Evolutionary conservation across 495 filamentous ascomycete genomes (phyloP).

Genomic region (Pseudotulostoma volvatum): DNA sequence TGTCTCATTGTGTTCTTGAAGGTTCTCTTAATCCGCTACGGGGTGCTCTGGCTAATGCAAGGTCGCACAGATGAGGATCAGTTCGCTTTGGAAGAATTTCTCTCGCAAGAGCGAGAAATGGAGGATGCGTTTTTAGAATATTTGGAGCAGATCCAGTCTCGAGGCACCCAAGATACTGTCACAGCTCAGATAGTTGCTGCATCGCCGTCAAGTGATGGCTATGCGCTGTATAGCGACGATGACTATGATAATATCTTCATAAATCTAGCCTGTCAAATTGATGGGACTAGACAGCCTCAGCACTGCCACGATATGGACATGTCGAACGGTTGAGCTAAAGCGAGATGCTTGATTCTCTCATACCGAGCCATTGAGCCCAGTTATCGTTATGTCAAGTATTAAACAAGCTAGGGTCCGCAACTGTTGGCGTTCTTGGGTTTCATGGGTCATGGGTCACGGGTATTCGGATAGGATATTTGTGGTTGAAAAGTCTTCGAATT

Average conservation of each 20-base stretch:
- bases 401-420: no score
- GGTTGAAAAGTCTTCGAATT: no score
- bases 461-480: conserved; percentile 46
- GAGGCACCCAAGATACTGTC: not conserved
- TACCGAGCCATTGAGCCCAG: no score
- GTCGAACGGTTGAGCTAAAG: conserved; percentile 10
- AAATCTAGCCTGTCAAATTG: conserved; percentile 9
- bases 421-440: not conserved
- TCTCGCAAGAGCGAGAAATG: conserved; percentile 18
- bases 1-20: no score
- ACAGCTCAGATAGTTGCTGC: conserved; percentile 2
- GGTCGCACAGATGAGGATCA: conserved; percentile 14
- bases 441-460: conserved; percentile 11
- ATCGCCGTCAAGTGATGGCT: conserved; percentile 5
- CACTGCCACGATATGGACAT: conserved; percentile 26
- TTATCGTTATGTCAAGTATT: no score
- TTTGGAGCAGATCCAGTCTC: conserved; percentile 4
- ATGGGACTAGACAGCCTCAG: not conserved
- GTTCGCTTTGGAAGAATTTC: conserved; percentile 19
- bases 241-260: conserved; percentile 39
- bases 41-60: not conserved
- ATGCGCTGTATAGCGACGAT: conserved; percentile 34
- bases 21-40: no score
- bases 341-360: no score
- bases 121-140: conserved; percentile 14